phyloP scores from a whole-genome alignment of 805 yeast genomes.

The Komagataella populi region DNA sequence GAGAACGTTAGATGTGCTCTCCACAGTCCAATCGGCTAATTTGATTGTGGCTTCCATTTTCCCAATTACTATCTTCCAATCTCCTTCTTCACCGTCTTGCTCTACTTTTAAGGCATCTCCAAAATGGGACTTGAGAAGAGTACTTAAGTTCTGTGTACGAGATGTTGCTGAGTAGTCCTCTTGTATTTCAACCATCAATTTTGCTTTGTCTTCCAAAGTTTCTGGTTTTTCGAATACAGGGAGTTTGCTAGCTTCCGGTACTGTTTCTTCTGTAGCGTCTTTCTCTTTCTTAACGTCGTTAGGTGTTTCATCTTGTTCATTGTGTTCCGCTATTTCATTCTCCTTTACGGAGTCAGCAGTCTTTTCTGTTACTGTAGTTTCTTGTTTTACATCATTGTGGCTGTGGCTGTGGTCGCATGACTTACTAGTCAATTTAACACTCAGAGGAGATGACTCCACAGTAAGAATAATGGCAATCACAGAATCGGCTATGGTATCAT shows the following conservation, averaged over 20 bases:
- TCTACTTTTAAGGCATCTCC: constrained; percentile 49
- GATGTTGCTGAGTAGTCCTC: constrained; percentile 16
- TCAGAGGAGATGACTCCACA: constrained; percentile 90
- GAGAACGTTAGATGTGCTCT: constrained; percentile 60
- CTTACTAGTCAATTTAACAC: constrained; percentile 73
- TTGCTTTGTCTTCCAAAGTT: constrained; percentile 2
- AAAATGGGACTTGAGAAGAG: constrained; percentile 70
- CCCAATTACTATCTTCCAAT: constrained; percentile 62
- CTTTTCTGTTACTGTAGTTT: background rate
- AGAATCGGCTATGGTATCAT: constrained; percentile 90
- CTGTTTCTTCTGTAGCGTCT: constrained; percentile 5
- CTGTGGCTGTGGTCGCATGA: constrained; percentile 31
- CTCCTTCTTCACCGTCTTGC: constrained; percentile 20
- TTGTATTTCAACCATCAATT: constrained; percentile 8
- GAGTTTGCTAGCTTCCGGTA: background rate
- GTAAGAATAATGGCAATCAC: constrained; percentile 82
- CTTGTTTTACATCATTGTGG: constrained; percentile 7
- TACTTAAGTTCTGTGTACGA: constrained; percentile 39
- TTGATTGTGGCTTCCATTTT: constrained; percentile 59
- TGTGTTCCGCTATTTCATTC: background rate
- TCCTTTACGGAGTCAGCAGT: constrained; percentile 7
- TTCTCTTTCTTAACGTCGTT: background rate
- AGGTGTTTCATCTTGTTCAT: background rate
- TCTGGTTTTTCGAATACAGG: background rate
- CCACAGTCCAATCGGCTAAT: constrained; percentile 49